These are phyloP conservation scores for Pachysolen tannophilus DNA, from an alignment of 805 yeast genomes.

Conservation along the genomic window DNA sequence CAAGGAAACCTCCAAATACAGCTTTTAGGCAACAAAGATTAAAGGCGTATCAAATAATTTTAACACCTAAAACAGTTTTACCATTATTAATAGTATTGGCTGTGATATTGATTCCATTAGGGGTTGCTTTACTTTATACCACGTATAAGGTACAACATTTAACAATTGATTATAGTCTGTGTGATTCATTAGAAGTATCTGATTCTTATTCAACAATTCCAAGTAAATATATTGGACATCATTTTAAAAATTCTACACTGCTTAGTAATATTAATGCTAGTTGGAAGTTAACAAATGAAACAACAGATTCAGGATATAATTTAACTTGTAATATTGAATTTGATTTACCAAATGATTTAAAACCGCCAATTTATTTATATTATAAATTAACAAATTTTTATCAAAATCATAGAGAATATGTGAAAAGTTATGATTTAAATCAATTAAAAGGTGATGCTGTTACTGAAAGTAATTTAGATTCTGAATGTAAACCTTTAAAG, in stretches of 20 bases:
- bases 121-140: conserved; percentile 76
- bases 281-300: conserved; percentile 46
- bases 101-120: conserved; percentile 81
- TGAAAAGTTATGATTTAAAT: conserved; percentile 69
- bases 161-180: conserved; percentile 66
- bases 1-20: conserved; percentile 58
- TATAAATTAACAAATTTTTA: conserved; percentile 84
- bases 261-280: conserved; percentile 35
- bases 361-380: conserved; percentile 67
- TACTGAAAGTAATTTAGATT: conserved; percentile 36
- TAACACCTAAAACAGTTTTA: conserved; percentile 85
- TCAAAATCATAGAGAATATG: conserved; percentile 94
- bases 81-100: conserved; percentile 74
- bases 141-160: conserved; percentile 72
- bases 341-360: conserved; percentile 60
- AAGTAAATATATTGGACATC: conserved; percentile 43
- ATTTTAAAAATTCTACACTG: conserved; percentile 42
- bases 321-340: conserved; percentile 60
- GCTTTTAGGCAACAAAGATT: conserved; percentile 71
- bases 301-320: conserved; percentile 27
- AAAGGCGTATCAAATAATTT: conserved; percentile 72
- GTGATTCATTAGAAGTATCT: conserved; percentile 41
- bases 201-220: conserved; percentile 46
- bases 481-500: conserved; percentile 46
- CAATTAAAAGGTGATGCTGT: conserved; percentile 79